Evolutionary conservation across 257 asterid genomes (phyloP).

Genomic region (Solanum rostratum): DNA sequence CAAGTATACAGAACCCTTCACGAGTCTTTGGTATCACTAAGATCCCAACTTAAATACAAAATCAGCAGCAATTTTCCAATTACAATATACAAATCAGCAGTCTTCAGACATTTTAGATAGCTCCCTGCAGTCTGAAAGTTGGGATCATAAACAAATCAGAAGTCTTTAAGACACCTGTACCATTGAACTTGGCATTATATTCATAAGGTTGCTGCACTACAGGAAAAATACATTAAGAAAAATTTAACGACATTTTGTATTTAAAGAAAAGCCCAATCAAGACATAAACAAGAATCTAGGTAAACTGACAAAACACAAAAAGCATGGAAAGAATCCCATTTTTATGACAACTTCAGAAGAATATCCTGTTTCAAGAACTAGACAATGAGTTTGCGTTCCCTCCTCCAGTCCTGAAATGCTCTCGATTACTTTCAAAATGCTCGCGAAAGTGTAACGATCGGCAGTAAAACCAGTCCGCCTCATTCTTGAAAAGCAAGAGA

Average conservation of each 20-base stretch:
- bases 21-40: no score
- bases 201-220: slow-evolving; percentile 92
- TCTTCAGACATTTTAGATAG: neutral
- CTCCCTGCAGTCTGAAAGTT: no score
- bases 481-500: slow-evolving; percentile 32
- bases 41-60: neutral
- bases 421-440: slow-evolving; percentile 46
- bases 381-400: slow-evolving; percentile 40
- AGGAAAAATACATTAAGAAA: neutral
- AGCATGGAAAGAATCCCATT: slow-evolving; percentile 63
- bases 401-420: slow-evolving; percentile 37
- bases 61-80: neutral
- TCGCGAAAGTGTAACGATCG: slow-evolving; percentile 39
- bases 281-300: neutral
- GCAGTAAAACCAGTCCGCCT: slow-evolving; percentile 19
- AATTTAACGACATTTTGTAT: neutral
- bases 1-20: neutral
- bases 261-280: neutral
- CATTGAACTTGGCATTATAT: slow-evolving; percentile 92
- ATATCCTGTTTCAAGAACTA: slow-evolving; percentile 30
- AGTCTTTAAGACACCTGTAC: slow-evolving; percentile 19
- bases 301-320: neutral
- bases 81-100: neutral
- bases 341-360: slow-evolving; percentile 10
- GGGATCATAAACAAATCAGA: no score